These are phyloP conservation scores for Chlamydomonas incerta DNA, from an alignment of 139 green algal species.

Conservation along the genomic window DNA sequence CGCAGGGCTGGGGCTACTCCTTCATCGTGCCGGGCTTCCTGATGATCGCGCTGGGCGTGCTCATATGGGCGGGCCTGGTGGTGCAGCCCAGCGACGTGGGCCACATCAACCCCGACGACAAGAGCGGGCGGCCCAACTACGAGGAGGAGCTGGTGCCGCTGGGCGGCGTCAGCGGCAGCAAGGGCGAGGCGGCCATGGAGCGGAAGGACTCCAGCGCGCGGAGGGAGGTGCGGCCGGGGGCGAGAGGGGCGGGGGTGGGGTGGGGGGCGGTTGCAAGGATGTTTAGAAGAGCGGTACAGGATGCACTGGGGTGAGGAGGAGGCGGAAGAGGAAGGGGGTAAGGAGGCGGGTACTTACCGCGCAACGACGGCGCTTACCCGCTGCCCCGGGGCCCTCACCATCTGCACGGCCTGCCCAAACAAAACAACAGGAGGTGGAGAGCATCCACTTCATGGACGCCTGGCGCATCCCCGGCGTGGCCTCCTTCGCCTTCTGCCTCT, in stretches of 20 bases:
- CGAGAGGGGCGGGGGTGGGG: no score
- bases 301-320: no score
- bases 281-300: no score
- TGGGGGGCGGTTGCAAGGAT: no score
- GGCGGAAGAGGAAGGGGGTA: neutral
- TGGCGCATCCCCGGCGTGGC: constrained; percentile 93
- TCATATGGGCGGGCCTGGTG: constrained; percentile 85
- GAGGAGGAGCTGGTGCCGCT: constrained; percentile 24
- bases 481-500: constrained; percentile 92
- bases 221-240: neutral
- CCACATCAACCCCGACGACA: constrained; percentile 42
- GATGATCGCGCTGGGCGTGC: constrained; percentile 61
- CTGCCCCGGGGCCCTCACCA: no score
- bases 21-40: constrained; percentile 89
- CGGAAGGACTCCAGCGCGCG: neutral
- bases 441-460: constrained; percentile 83
- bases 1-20: constrained; percentile 91
- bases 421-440: constrained; percentile 40
- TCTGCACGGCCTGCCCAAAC: no score
- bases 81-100: constrained; percentile 87
- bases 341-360: no score
- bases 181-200: neutral
- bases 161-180: neutral
- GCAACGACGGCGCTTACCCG: no score
- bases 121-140: neutral